Conservation (phyloP, 495 filamentous ascomycete genomes). For the Talaromyces nanjingensis region DNA sequence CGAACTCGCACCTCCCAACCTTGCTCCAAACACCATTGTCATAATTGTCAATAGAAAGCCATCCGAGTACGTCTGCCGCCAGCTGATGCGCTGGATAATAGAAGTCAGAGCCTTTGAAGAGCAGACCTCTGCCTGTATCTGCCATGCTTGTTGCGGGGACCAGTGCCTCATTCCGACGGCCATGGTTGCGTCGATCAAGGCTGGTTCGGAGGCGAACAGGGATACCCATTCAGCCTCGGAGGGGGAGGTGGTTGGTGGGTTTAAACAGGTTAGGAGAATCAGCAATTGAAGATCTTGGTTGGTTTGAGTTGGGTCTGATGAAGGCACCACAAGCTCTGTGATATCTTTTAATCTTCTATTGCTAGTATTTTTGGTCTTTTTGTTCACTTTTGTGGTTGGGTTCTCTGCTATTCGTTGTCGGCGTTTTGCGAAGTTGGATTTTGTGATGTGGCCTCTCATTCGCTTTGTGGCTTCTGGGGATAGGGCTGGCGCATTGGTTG, state of each 20-base stretch:
- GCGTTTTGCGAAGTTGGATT: slow-evolving; percentile 20
- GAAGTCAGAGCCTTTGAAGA: not conserved
- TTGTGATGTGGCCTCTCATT: slow-evolving; percentile 19
- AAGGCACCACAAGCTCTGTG: not conserved
- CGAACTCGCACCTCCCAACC: slow-evolving; percentile 10
- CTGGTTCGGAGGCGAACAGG: slow-evolving; percentile 19
- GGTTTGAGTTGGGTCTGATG: not conserved
- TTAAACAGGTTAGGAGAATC: slow-evolving; percentile 8
- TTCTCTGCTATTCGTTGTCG: slow-evolving; percentile 9
- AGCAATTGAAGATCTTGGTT: slow-evolving; percentile 10
- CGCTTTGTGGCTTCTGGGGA: slow-evolving; percentile 14
- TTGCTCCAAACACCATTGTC: slow-evolving; percentile 21
- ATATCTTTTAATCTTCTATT: not conserved
- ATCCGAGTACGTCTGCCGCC: slow-evolving; percentile 13
- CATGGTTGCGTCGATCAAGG: slow-evolving; percentile 18
- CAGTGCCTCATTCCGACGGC: slow-evolving; percentile 14
- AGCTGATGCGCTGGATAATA: slow-evolving; percentile 8
- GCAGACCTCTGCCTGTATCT: not conserved
- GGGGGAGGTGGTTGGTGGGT: slow-evolving; percentile 6
- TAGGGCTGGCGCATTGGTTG: slow-evolving; percentile 11
- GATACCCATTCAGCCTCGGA: slow-evolving; percentile 16
- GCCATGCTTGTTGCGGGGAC: slow-evolving; percentile 13
- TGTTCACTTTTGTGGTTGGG: not conserved
- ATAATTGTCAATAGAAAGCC: slow-evolving; percentile 18
- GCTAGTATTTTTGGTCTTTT: not conserved